These are phyloP conservation scores for Eucalyptus urophylla DNA, from an alignment of 345 rosid genomes.

Conservation along the genomic window DNA sequence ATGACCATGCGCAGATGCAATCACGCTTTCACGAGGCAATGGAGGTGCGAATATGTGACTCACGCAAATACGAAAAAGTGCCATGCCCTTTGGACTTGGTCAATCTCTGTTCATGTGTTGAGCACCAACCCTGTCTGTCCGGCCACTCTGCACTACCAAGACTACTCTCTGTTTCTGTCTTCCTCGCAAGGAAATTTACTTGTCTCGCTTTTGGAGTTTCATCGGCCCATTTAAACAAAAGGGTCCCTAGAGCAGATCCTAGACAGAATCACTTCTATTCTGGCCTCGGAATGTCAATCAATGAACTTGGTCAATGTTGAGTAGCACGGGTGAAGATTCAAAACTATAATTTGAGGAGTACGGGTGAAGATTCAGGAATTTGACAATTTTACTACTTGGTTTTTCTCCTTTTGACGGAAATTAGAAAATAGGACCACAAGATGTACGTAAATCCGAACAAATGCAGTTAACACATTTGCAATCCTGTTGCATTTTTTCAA, in stretches of 20 bases:
- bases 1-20: neutral
- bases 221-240: neutral
- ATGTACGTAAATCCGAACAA: neutral
- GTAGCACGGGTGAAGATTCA: neutral
- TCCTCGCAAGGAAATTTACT: neutral
- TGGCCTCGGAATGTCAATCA: slow-evolving; percentile 14
- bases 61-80: neutral
- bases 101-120: neutral
- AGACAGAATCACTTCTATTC: neutral
- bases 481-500: fast-evolving
- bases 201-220: neutral
- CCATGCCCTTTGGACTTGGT: neutral
- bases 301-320: slow-evolving; percentile 6
- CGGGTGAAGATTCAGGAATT: neutral
- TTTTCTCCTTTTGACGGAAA: neutral
- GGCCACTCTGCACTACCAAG: neutral
- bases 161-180: neutral
- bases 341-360: neutral
- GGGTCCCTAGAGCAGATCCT: neutral
- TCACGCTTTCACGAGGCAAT: neutral
- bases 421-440: neutral
- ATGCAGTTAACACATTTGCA: fast-evolving
- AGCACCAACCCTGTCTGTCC: neutral
- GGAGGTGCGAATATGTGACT: neutral
- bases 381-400: neutral